Conservation (phyloP, 106 monocot species). For the Acorus calamus region DNA sequence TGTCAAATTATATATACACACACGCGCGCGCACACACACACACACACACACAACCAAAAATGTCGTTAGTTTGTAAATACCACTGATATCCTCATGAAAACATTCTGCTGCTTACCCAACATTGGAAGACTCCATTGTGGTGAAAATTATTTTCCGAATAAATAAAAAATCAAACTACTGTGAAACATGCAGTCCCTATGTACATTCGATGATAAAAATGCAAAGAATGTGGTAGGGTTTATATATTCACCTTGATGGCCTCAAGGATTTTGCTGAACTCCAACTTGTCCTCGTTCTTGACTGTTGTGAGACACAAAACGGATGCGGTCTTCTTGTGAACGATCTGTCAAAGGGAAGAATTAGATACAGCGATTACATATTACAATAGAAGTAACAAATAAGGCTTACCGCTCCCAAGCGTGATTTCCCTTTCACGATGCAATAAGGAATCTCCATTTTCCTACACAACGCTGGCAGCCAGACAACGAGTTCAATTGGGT, state of each 20-base stretch:
- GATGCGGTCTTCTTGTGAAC: conserved; percentile 55
- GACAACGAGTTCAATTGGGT: conserved; percentile 59
- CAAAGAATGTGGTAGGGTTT: no score
- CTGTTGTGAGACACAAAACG: conserved; percentile 19
- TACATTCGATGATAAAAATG: no score
- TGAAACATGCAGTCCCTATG: no score
- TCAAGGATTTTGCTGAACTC: conserved; percentile 28
- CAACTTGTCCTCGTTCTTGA: conserved; percentile 25
- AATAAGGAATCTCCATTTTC: conserved; percentile 74
- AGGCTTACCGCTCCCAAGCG: conserved; percentile 44
- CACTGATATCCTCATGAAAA: no score
- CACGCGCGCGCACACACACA: no score
- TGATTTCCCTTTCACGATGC: conserved; percentile 67
- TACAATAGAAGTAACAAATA: background rate
- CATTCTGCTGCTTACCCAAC: no score
- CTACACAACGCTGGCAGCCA: conserved; percentile 68
- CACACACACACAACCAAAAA: no score
- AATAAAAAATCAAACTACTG: no score
- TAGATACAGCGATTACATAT: background rate
- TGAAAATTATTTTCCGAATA: no score
- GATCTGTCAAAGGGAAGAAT: conserved; percentile 5
- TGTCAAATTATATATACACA: no score
- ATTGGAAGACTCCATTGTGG: no score
- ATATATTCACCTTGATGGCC: conserved; percentile 14
- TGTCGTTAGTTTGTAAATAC: no score